These are phyloP conservation scores for Monocercomonoides exilis DNA, from an alignment of 78 protist species.

Conservation along the genomic window DNA sequence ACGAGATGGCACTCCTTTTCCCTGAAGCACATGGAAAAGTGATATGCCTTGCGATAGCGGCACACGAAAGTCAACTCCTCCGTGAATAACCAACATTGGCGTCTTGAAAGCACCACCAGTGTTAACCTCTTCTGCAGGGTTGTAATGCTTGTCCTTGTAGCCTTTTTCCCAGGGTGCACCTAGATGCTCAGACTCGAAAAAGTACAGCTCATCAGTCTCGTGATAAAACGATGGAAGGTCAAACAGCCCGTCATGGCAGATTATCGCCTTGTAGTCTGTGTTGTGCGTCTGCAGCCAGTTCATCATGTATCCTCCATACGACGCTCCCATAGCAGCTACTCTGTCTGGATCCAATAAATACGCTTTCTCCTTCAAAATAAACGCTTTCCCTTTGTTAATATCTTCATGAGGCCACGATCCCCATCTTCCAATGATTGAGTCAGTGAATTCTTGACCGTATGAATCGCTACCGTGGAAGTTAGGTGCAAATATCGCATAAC, in stretches of 20 bases:
- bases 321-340: conserved; percentile 11
- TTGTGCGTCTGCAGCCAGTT: conserved; percentile 2
- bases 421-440: background rate
- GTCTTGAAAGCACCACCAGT: background rate
- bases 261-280: background rate
- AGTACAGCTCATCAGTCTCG: background rate
- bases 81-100: background rate
- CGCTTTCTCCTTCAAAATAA: background rate
- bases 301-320: conserved; percentile 6
- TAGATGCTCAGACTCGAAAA: background rate
- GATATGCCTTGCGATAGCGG: background rate
- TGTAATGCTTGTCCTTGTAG: background rate
- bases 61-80: background rate
- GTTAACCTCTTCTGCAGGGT: background rate
- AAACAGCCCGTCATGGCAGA: conserved; percentile 18
- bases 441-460: background rate
- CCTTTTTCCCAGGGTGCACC: background rate
- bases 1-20: background rate
- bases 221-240: background rate
- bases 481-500: background rate
- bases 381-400: background rate
- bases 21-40: background rate
- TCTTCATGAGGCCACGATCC: background rate
- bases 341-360: background rate
- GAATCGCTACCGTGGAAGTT: background rate